Evolutionary conservation across 257 asterid genomes (phyloP).

Genomic region (Salvia miltiorrhiza): DNA sequence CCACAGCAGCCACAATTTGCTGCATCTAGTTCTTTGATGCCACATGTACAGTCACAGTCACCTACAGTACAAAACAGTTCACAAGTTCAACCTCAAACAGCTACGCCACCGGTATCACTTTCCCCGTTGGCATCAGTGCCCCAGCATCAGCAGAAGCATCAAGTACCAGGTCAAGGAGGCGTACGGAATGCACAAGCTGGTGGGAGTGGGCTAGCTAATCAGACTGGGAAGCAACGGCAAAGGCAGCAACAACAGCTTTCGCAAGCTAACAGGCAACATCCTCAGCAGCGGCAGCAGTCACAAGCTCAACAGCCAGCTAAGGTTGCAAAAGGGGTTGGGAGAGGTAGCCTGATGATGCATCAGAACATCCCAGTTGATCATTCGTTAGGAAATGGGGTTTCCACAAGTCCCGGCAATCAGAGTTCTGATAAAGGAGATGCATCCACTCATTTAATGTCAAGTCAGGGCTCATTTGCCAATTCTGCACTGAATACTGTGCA

Average conservation of each 20-base stretch:
- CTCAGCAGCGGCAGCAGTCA: conserved; percentile 57
- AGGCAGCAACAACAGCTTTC: conserved; percentile 38
- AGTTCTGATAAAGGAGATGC: conserved; percentile 38
- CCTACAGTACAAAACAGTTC: conserved; percentile 57
- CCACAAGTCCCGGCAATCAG: conserved; percentile 45
- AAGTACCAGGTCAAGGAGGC: conserved; percentile 52
- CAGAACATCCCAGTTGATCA: conserved; percentile 57
- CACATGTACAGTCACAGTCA: conserved; percentile 62
- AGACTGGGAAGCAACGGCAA: conserved; percentile 34
- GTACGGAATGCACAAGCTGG: conserved; percentile 52
- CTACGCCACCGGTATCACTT: conserved; percentile 44
- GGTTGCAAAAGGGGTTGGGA: conserved; percentile 61
- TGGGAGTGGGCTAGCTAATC: conserved; percentile 39
- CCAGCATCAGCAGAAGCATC: conserved; percentile 66
- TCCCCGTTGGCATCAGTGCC: conserved; percentile 52
- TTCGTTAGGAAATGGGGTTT: conserved; percentile 49
- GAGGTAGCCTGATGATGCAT: conserved; percentile 57
- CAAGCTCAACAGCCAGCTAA: conserved; percentile 67
- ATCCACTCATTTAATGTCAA: conserved; percentile 38
- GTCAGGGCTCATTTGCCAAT: conserved; percentile 49
- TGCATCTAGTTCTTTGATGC: conserved; percentile 52
- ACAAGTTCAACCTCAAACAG: conserved; percentile 50
- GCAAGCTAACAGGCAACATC: conserved; percentile 48
- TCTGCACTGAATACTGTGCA: conserved; percentile 38
- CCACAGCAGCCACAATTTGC: conserved; percentile 47